Percentiles rank a stretch among this genome's conserved stretches.
Evolutionary conservation across 495 filamentous ascomycete species (phyloP).

Genomic region (Penicillium waksmanii): DNA sequence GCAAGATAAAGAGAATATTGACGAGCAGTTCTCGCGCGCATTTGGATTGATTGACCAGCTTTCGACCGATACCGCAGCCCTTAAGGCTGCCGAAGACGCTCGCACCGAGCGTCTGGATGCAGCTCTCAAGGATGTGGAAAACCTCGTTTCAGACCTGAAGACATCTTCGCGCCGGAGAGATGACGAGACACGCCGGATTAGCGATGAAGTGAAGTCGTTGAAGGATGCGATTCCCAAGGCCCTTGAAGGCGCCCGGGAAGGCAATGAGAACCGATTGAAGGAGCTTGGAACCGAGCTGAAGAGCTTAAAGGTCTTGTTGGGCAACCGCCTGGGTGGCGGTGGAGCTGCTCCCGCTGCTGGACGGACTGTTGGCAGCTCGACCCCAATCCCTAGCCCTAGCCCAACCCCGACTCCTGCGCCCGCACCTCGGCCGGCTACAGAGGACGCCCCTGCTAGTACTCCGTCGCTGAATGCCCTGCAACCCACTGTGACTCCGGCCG

Average conservation of each 20-base stretch:
- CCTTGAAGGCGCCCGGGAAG: constrained; percentile 81
- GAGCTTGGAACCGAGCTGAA: constrained; percentile 88
- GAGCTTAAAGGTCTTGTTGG: constrained; percentile 87
- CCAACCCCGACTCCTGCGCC: constrained; percentile 17
- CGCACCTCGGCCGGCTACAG: constrained; percentile 2
- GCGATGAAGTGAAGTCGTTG: constrained; percentile 82
- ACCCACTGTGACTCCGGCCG: constrained; percentile 34
- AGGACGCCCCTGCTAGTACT: background rate
- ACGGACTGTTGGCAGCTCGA: constrained; percentile 33
- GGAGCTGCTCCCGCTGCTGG: constrained; percentile 41
- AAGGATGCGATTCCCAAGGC: constrained; percentile 86
- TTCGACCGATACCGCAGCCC: constrained; percentile 79
- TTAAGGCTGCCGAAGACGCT: constrained; percentile 83
- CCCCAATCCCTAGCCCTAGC: constrained; percentile 29
- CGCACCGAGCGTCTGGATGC: constrained; percentile 84
- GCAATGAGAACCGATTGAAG: constrained; percentile 75
- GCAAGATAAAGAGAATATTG: constrained; percentile 88
- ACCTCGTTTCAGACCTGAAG: constrained; percentile 79
- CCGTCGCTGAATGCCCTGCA: constrained; percentile 26
- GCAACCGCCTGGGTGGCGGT: constrained; percentile 70
- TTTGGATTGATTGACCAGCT: constrained; percentile 92
- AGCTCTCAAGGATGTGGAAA: constrained; percentile 81
- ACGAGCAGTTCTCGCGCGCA: constrained; percentile 87
- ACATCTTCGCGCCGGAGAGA: constrained; percentile 75
- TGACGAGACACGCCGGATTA: constrained; percentile 79